These are phyloP conservation scores for Cladosporium oxysporum DNA, from an alignment of 2,329 filamentous ascomycete species.

Conservation along the genomic window DNA sequence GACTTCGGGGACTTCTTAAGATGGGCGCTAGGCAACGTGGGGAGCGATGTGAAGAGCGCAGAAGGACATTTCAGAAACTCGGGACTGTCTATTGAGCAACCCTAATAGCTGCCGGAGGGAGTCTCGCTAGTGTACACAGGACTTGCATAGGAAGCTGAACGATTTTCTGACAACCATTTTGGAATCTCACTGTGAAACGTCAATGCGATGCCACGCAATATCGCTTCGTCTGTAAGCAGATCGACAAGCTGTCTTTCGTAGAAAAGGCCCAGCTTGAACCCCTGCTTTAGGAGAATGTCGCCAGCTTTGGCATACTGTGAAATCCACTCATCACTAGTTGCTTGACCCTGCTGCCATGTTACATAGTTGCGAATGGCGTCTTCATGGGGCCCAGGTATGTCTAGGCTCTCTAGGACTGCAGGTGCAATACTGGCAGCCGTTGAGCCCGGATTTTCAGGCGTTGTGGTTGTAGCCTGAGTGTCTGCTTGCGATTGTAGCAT, in stretches of 20 bases:
- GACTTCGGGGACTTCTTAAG: slow-evolving; percentile 21
- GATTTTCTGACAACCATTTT: slow-evolving; percentile 8
- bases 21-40: slow-evolving; percentile 14
- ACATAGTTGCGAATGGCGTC: slow-evolving; percentile 12
- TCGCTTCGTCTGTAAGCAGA: slow-evolving; percentile 3
- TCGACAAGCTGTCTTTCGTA: slow-evolving; percentile 11
- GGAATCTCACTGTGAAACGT: slow-evolving; percentile 12
- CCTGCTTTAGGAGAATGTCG: slow-evolving; percentile 12
- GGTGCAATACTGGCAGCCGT: neutral
- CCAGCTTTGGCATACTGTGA: slow-evolving; percentile 13
- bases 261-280: slow-evolving; percentile 6
- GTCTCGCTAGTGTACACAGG: slow-evolving; percentile 2
- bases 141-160: neutral
- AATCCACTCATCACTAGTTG: slow-evolving; percentile 7
- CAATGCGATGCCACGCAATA: slow-evolving; percentile 8
- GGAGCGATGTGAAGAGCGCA: neutral
- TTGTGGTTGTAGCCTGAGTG: neutral
- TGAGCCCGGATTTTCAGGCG: neutral
- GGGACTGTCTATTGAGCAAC: slow-evolving; percentile 17
- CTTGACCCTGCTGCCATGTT: slow-evolving; percentile 7
- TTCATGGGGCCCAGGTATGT: slow-evolving; percentile 6
- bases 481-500: neutral
- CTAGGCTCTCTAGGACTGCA: neutral
- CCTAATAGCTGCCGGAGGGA: neutral
- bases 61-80: slow-evolving; percentile 20